Conservation (phyloP, 371 early-diverging fungal species). For the Choanephora cucurbitarum region DNA sequence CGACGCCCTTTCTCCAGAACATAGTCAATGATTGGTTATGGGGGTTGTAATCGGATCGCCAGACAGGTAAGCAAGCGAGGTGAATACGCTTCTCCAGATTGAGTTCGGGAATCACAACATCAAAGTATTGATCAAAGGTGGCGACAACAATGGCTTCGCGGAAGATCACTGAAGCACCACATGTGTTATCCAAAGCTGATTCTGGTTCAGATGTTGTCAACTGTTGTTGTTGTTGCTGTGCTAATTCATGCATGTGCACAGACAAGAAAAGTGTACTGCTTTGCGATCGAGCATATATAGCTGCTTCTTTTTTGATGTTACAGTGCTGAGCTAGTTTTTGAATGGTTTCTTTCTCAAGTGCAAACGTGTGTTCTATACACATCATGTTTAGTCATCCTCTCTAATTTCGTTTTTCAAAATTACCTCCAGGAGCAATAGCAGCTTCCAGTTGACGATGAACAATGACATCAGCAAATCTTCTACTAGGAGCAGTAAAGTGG, state of each 20-base stretch:
- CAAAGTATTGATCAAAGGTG: conserved; percentile 50
- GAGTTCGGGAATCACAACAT: conserved; percentile 61
- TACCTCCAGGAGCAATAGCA: conserved; percentile 24
- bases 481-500: conserved; percentile 93
- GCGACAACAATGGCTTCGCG: conserved; percentile 49
- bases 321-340: conserved; percentile 68
- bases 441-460: conserved; percentile 82
- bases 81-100: conserved; percentile 64
- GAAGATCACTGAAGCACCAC: conserved; percentile 29
- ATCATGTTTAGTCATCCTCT: not conserved
- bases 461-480: conserved; percentile 93
- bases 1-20: conserved; percentile 56
- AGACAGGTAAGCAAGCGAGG: conserved; percentile 44
- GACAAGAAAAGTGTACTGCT: conserved; percentile 65
- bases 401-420: not conserved
- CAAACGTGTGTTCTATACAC: conserved; percentile 57
- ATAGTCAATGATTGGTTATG: conserved; percentile 45
- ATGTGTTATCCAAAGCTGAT: conserved; percentile 7
- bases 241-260: conserved; percentile 31
- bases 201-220: conserved; percentile 13
- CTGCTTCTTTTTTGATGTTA: conserved; percentile 74
- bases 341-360: conserved; percentile 49
- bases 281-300: conserved; percentile 74
- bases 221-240: conserved; percentile 21
- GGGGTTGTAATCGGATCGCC: conserved; percentile 41